A percentile compares a stretch with the other conserved stretches of the same genome.
These are phyloP conservation scores for Lepidium sativum DNA, from an alignment of 345 rosid genomes.

Conservation along the genomic window DNA sequence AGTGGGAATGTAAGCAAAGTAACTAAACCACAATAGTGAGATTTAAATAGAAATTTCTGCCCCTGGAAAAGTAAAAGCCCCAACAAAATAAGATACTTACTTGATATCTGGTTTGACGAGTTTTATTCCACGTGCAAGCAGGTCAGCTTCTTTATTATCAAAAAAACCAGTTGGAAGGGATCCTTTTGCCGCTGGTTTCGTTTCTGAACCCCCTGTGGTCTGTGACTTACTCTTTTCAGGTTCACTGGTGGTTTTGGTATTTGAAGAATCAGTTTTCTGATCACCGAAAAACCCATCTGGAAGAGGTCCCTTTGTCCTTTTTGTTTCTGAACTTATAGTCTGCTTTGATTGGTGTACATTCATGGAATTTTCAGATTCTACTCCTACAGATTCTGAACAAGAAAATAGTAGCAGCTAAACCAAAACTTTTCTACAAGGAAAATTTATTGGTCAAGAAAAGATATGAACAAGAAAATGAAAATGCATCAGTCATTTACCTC, in stretches of 20 bases:
- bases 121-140: slow-evolving; percentile 93
- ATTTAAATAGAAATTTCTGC: not conserved
- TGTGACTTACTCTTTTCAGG: slow-evolving; percentile 19
- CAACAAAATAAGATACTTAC: slow-evolving; percentile 39
- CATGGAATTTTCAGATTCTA: slow-evolving; percentile 6
- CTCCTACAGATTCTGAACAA: not conserved
- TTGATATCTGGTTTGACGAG: slow-evolving; percentile 77
- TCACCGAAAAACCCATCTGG: slow-evolving; percentile 83
- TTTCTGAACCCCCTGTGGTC: slow-evolving; percentile 25
- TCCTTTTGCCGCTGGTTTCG: slow-evolving; percentile 42
- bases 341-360: slow-evolving; percentile 25
- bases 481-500: slow-evolving; percentile 29
- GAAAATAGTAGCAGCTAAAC: not conserved
- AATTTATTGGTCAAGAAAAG: not conserved
- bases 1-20: not conserved
- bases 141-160: slow-evolving; percentile 91
- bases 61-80: not conserved
- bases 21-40: not conserved
- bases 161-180: slow-evolving; percentile 90
- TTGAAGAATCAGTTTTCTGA: slow-evolving; percentile 56
- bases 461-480: not conserved
- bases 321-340: slow-evolving; percentile 29
- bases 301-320: slow-evolving; percentile 47
- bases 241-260: slow-evolving; percentile 38
- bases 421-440: not conserved